Evolutionary conservation across 2,329 filamentous ascomycete genomes (phyloP), one percentile per base, ranked within the genome.

Genomic region (Pseudogymnoascus verrucosus): DNA sequence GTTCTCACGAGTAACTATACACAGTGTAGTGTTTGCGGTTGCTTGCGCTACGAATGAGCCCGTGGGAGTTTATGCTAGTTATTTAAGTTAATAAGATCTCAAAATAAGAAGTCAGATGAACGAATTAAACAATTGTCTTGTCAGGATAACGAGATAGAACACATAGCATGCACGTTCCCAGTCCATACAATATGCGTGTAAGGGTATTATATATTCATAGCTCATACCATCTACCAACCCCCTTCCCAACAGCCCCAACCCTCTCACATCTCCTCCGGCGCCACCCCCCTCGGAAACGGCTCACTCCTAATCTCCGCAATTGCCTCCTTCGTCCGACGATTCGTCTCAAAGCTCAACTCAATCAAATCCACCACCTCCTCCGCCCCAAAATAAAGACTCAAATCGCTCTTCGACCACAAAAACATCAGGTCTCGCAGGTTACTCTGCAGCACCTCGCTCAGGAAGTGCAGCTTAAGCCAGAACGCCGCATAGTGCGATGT

Each of bases 391-490:
- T 87, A 86, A 39, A 87, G 71, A 66, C 84, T 86, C 44, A 89
- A 76, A 72, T 88, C 85, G 73, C 84, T 85, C 66, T 89, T 85
- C 69, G 82, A 79, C 86, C 86, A 89, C 39, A 89, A 73, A 66
- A 78, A 87, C 64, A 78, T 79, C 63, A 89, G 82, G 66, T 88
- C 86, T 66, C 82, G 82, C 62, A 88, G 76, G 69, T 88, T 87
- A 68, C 84, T 87, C 76, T 89, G 85, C 67, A 89, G 76, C 28
- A 88, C 81, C 72, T 88, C 83, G 66, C 82, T 82, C 16, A 89
- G 76, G 68, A 84, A 88, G 73, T 87, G 84, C 65, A 89, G 78
- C 60, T 85, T 80, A 64, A 88, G 76, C 86, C 86, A 89, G 60
- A 79, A 80, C 2, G 79, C 77, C 3, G 84, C 84, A 67, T 86